Evolutionary conservation across 2,329 filamentous ascomycete species (phyloP).

Genomic region (Dendrostoma leiphaemia): DNA sequence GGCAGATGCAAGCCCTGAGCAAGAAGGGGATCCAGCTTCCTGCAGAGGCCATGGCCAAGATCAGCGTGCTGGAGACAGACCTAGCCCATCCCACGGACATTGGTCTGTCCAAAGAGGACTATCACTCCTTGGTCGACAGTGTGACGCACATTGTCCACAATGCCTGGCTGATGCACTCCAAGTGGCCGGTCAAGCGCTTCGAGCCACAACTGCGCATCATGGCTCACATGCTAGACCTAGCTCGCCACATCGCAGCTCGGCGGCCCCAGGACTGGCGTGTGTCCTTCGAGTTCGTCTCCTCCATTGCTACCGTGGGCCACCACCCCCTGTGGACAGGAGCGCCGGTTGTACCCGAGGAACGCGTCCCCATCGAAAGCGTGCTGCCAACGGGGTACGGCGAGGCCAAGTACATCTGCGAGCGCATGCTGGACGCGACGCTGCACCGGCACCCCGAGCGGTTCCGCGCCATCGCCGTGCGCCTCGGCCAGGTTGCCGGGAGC

Average conservation of each 20-base stretch:
- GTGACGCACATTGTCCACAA: slow-evolving; percentile 54
- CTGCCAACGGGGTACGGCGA: slow-evolving; percentile 50
- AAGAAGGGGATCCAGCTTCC: slow-evolving; percentile 11
- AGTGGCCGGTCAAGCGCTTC: slow-evolving; percentile 35
- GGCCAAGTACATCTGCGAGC: slow-evolving; percentile 50
- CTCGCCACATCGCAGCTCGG: slow-evolving; percentile 16
- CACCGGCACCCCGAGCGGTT: slow-evolving; percentile 39
- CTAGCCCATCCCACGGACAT: slow-evolving; percentile 39
- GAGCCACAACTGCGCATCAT: slow-evolving; percentile 41
- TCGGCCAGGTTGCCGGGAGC: slow-evolving; percentile 53
- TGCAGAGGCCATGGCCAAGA: slow-evolving; percentile 27
- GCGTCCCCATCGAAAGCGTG: slow-evolving; percentile 35
- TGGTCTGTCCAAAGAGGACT: slow-evolving; percentile 37
- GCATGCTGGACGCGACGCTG: slow-evolving; percentile 47
- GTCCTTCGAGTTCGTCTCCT: slow-evolving; percentile 42
- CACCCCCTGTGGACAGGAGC: slow-evolving; percentile 17
- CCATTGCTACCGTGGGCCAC: slow-evolving; percentile 35
- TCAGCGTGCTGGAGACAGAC: slow-evolving; percentile 40
- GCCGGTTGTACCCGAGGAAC: slow-evolving; percentile 41
- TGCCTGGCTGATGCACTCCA: slow-evolving; percentile 49
- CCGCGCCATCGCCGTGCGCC: slow-evolving; percentile 40
- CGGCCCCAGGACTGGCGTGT: slow-evolving; percentile 22
- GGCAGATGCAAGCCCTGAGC: slow-evolving; percentile 23
- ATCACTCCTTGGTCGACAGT: slow-evolving; percentile 32
- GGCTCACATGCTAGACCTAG: slow-evolving; percentile 45